Conservation (phyloP, 139 green algal species). For the Mesostigma viride region DNA sequence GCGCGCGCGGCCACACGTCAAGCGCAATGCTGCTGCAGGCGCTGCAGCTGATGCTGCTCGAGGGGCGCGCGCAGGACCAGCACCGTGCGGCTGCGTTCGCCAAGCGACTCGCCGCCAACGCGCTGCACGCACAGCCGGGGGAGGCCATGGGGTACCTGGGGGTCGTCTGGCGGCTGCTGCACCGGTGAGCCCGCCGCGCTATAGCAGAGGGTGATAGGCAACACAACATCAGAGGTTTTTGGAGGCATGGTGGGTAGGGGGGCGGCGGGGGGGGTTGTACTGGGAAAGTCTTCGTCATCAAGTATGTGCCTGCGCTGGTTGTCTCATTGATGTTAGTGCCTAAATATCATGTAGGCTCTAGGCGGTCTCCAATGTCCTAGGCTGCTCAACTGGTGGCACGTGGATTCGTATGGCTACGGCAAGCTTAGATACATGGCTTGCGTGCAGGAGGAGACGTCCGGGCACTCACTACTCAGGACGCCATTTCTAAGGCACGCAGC, state of each 20-base stretch:
- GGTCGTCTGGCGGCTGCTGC: constrained; percentile 21
- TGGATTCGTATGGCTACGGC: too few relatives aligned
- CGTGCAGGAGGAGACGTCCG: too few relatives aligned
- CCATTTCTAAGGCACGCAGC: too few relatives aligned
- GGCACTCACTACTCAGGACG: too few relatives aligned
- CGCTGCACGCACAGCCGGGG: constrained; percentile 13
- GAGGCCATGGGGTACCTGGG: constrained; percentile 21
- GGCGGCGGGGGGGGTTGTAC: constrained; percentile 9
- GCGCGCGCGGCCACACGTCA: not conserved
- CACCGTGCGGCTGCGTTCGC: constrained; percentile 25
- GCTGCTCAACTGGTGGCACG: not conserved
- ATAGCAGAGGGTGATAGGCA: too few relatives aligned
- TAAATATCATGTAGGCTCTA: not conserved
- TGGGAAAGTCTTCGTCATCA: not conserved
- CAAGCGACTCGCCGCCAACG: constrained; percentile 19
- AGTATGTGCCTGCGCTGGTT: not conserved
- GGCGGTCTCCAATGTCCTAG: not conserved
- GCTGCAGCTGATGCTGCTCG: constrained; percentile 25
- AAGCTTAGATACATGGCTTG: too few relatives aligned
- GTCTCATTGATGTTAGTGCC: too few relatives aligned
- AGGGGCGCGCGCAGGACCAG: constrained; percentile 21
- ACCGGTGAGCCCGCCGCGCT: too few relatives aligned
- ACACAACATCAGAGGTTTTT: constrained; percentile 8
- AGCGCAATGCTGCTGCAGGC: constrained; percentile 13
- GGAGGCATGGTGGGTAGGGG: constrained; percentile 19